Conservation (phyloP, 2,329 filamentous ascomycete genomes). For the Aotearoamyces nothofagi region DNA sequence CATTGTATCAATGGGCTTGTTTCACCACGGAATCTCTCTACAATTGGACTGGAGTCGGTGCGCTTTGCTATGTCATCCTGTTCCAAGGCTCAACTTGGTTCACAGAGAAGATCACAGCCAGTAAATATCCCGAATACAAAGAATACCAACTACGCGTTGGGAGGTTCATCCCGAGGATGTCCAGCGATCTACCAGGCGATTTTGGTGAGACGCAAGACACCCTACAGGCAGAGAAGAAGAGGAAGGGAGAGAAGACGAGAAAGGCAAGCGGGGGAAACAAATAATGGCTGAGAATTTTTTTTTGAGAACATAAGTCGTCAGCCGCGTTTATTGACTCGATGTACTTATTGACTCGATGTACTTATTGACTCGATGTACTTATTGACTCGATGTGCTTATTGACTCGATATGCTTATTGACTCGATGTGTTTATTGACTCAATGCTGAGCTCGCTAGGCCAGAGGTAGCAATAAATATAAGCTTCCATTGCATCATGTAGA, state of each 20-base stretch:
- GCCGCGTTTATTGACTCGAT: too few species aligned
- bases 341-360: too few species aligned
- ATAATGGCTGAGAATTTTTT: too few species aligned
- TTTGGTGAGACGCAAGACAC: not conserved
- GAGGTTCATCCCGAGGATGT: conserved; percentile 55
- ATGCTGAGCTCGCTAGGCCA: too few species aligned
- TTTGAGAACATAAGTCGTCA: too few species aligned
- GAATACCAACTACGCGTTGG: conserved; percentile 73
- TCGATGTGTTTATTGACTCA: too few species aligned
- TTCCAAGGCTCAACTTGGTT: conserved; percentile 85
- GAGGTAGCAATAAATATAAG: too few species aligned
- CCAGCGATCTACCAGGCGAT: conserved; percentile 1
- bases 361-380: too few species aligned
- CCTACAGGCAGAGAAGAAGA: not conserved
- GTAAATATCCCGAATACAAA: conserved; percentile 80
- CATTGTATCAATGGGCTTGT: conserved; percentile 79
- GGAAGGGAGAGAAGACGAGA: not conserved
- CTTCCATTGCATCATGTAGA: too few species aligned
- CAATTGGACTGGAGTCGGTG: conserved; percentile 67
- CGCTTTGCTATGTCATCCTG: conserved; percentile 54
- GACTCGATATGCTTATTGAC: too few species aligned
- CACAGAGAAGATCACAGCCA: conserved; percentile 65
- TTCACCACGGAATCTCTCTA: conserved; percentile 53
- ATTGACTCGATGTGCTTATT: too few species aligned
- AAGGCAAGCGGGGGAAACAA: not conserved